Evolutionary conservation across 805 yeast species (phyloP), one percentile per base, ranked within the genome.

Genomic region (Candida fluviatilis): DNA sequence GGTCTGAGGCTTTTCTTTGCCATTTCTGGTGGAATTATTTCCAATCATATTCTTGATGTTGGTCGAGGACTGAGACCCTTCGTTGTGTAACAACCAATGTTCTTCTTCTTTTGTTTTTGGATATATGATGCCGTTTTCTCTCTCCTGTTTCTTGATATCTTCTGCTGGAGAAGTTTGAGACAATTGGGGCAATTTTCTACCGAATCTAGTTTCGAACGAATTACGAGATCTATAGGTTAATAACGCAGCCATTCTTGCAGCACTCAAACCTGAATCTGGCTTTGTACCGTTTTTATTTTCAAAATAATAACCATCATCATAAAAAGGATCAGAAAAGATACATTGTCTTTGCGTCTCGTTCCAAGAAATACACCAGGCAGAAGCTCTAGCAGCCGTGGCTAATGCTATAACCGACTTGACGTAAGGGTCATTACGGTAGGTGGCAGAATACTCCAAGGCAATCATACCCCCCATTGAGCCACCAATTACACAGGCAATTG

Each of bases 391-490:
- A 18, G 95, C 80, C 0, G 98, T 91, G 1, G 99, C 99, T 38
- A 91, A 64, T 0, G 96, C 91, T 11, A 91, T 81, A 16, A 85
- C 69, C 30, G 75, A 68, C 42, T 74, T 73, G 24, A 93, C 95
- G 55, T 77, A 93, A 2, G 71, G 74, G 1, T 68, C 57, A 3
- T 83, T 83, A 39, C 78, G 81, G 56, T 76, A 87, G 2, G 64
- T 62, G 1, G 69, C 55, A 3, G 89, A 78, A 75, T 87, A 93
- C 58, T 93, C 99, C 50, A 93, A 66, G 0, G 90, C 88, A 32
- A 89, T 66, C 98, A 93, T 93, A 14, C 99, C 99, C 30, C 99
- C 99, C 99, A 93, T 93, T 18, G 98, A 90, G 0, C 99, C 99
- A 28, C 99, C 99, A 40, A 93, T 77, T 13, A 84, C 95, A 36